Evolutionary conservation across 495 filamentous ascomycete species (phyloP).

Genomic region (Penicilliopsis zonata): DNA sequence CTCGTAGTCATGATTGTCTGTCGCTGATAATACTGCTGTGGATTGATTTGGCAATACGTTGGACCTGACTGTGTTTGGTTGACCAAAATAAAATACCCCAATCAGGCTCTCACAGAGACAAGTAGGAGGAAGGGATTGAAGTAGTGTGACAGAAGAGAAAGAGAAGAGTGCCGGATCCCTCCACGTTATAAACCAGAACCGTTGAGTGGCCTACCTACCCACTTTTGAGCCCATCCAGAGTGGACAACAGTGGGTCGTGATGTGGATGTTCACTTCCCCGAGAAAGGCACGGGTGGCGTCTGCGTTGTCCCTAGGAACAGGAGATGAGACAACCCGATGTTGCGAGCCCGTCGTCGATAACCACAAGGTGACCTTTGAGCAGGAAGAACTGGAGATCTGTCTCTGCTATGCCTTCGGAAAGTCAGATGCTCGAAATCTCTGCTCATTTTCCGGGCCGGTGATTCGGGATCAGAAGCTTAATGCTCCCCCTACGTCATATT

Average conservation of each 20-base stretch:
- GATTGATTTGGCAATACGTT: too few species aligned
- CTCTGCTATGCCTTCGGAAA: too few species aligned
- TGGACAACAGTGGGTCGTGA: constrained; percentile 23
- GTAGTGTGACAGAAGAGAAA: constrained; percentile 5
- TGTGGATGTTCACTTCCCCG: constrained; percentile 26
- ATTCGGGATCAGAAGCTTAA: too few species aligned
- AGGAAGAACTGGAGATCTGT: too few species aligned
- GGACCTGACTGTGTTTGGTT: too few species aligned
- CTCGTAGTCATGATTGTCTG: constrained; percentile 5
- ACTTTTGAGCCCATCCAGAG: constrained; percentile 21
- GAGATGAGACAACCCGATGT: not conserved
- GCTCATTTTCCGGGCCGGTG: too few species aligned
- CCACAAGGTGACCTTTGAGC: too few species aligned
- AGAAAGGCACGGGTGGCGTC: too few species aligned
- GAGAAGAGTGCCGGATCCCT: constrained; percentile 10
- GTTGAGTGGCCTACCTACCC: constrained; percentile 21
- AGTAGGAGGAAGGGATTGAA: constrained; percentile 1
- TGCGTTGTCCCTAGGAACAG: not conserved
- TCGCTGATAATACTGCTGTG: too few species aligned
- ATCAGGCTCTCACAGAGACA: not conserved
- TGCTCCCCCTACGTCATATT: too few species aligned
- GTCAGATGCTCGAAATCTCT: too few species aligned
- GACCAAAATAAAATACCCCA: too few species aligned
- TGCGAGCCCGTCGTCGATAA: not conserved
- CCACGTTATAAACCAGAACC: constrained; percentile 31